Evolutionary conservation across 1,139 yeast genomes (phyloP).

Genomic region (Debaryomycetaceae sp.): DNA sequence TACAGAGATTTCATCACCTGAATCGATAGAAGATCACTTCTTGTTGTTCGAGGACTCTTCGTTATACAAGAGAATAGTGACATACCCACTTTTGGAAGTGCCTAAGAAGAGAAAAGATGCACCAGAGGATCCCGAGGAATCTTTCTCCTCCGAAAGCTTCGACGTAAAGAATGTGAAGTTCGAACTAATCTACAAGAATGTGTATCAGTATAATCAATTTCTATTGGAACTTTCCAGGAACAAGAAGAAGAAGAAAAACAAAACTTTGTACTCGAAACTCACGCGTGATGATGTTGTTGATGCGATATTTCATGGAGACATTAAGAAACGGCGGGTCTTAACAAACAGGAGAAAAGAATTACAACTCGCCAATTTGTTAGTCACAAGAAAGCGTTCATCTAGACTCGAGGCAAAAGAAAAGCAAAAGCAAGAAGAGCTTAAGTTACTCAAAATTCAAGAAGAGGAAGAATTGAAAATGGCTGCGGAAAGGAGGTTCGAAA

Average conservation of each 20-base stretch:
- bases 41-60: slow-evolving; percentile 43
- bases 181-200: slow-evolving; percentile 30
- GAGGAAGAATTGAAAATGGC: slow-evolving; percentile 29
- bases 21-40: slow-evolving; percentile 30
- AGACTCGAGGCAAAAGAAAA: slow-evolving; percentile 50
- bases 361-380: slow-evolving; percentile 45
- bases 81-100: slow-evolving; percentile 29
- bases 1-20: slow-evolving; percentile 12
- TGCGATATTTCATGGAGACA: slow-evolving; percentile 22
- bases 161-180: slow-evolving; percentile 28
- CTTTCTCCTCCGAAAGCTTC: slow-evolving; percentile 24
- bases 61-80: slow-evolving; percentile 36
- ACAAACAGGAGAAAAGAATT: slow-evolving; percentile 44
- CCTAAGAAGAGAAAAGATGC: slow-evolving; percentile 39
- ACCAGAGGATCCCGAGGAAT: slow-evolving; percentile 31
- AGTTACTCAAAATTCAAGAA: slow-evolving; percentile 28
- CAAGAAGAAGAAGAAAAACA: slow-evolving; percentile 15
- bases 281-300: slow-evolving; percentile 20
- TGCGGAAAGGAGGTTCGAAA: slow-evolving; percentile 36
- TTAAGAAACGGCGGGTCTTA: slow-evolving; percentile 39
- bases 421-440: slow-evolving; percentile 35
- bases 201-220: slow-evolving; percentile 29
- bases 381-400: slow-evolving; percentile 48
- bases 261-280: slow-evolving; percentile 17
- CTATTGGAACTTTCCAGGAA: slow-evolving; percentile 13